Evolutionary conservation across 2,329 filamentous ascomycete species (phyloP).

Genomic region (Akanthomyces lecanii): DNA sequence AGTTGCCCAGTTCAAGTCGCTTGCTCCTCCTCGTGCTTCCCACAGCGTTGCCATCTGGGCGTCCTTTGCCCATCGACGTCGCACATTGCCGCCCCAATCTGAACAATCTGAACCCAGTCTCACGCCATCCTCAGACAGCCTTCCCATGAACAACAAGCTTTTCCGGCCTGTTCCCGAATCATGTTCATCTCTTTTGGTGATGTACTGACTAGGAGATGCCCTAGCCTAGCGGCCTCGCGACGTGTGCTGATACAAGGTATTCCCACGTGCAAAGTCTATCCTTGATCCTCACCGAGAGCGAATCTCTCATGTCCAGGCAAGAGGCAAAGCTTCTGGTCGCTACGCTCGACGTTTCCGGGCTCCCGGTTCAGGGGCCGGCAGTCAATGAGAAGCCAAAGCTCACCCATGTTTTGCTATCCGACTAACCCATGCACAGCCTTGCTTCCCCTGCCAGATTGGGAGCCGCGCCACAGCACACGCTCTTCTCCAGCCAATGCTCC

Average conservation of each 20-base stretch:
- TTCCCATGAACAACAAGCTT: not conserved
- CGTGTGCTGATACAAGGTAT: not conserved
- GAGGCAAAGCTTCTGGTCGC: not conserved
- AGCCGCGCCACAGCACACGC: not conserved
- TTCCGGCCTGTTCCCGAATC: not conserved
- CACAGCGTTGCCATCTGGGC: too few species aligned
- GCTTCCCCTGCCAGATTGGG: not conserved
- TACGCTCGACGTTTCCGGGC: conserved; percentile 8
- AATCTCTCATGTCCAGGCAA: not conserved
- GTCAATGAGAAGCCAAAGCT: conserved; percentile 7
- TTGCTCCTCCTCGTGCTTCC: not conserved
- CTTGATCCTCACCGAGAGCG: not conserved
- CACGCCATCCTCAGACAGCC: not conserved
- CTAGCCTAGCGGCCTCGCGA: not conserved
- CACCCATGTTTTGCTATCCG: not conserved
- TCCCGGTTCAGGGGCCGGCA: conserved; percentile 7
- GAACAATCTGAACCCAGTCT: not conserved
- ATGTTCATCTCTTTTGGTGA: not conserved
- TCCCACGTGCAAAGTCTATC: conserved; percentile 10
- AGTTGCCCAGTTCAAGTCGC: not conserved
- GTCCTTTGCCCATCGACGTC: not conserved
- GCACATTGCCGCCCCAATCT: not conserved
- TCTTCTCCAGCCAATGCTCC: not conserved
- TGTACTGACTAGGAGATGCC: not conserved
- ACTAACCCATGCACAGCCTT: conserved; percentile 5